These are phyloP conservation scores for Vitis riparia DNA, from an alignment of 164 flowering plant species.

Conservation along the genomic window DNA sequence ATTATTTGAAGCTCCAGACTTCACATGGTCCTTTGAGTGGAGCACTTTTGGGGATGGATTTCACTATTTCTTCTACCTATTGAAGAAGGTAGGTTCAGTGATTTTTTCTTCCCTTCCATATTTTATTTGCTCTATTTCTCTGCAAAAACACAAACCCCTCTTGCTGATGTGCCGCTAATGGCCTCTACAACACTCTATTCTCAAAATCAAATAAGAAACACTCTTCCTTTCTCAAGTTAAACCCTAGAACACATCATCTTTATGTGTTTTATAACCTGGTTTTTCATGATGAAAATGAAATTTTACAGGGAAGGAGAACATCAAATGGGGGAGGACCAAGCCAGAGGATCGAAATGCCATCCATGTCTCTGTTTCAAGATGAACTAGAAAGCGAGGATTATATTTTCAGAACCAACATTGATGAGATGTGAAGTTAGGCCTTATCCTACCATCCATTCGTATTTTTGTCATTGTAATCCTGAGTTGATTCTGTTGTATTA, in stretches of 20 bases:
- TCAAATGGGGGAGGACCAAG: slow-evolving; percentile 8
- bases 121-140: neutral
- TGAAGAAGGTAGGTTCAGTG: slow-evolving; percentile 65
- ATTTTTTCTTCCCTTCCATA: neutral
- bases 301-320: slow-evolving; percentile 61
- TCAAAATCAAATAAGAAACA: no score
- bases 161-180: no score
- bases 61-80: slow-evolving; percentile 79
- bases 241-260: neutral
- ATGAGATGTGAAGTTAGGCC: slow-evolving; percentile 31
- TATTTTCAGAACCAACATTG: slow-evolving; percentile 64
- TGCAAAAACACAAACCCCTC: neutral
- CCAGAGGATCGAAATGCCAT: slow-evolving; percentile 29
- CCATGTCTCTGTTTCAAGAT: slow-evolving; percentile 60
- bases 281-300: neutral
- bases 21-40: slow-evolving; percentile 87
- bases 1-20: slow-evolving; percentile 60
- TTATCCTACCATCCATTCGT: neutral
- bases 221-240: no score
- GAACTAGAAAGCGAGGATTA: slow-evolving; percentile 83
- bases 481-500: neutral
- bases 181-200: no score
- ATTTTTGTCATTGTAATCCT: neutral
- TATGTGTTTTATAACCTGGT: neutral
- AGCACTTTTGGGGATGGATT: slow-evolving; percentile 88